Percentiles rank a stretch among this genome's conserved stretches.
phyloP scores from a whole-genome alignment of 192 early-diverging fungal genomes.

The Backusella luteola region DNA sequence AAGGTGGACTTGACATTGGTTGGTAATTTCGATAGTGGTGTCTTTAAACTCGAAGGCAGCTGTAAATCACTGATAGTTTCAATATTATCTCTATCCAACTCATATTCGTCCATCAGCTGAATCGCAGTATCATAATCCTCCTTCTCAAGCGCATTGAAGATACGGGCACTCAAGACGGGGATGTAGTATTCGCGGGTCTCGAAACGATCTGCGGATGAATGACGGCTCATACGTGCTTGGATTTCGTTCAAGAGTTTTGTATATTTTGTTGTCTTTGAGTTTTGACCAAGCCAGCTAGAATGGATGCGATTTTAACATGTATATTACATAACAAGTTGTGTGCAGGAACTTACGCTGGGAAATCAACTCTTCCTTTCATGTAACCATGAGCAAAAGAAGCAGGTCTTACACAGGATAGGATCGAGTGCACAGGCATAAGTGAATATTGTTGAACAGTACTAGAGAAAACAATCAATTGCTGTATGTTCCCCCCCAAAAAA shows the following conservation, averaged over 20 bases:
- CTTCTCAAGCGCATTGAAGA: conserved; percentile 48
- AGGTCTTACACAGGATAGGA: conserved; percentile 83
- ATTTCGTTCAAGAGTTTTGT: conserved; percentile 74
- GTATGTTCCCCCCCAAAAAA: no score
- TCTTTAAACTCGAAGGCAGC: conserved; percentile 31
- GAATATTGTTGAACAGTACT: conserved; percentile 85
- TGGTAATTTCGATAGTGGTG: conserved; percentile 53
- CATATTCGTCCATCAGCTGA: conserved; percentile 89
- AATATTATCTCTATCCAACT: conserved; percentile 82
- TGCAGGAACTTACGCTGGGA: conserved; percentile 36
- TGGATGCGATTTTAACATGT: background rate
- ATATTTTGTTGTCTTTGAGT: conserved; percentile 76
- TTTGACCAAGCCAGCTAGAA: conserved; percentile 84
- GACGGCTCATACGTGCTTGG: conserved; percentile 84
- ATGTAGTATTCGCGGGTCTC: conserved; percentile 88
- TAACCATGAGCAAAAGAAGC: conserved; percentile 77
- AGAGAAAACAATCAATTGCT: background rate
- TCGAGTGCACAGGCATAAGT: conserved; percentile 85
- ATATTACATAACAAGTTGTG: no score
- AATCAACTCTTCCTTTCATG: conserved; percentile 32
- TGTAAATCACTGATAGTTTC: conserved; percentile 86
- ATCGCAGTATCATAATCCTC: conserved; percentile 50
- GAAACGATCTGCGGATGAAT: conserved; percentile 78
- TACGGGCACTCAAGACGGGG: conserved; percentile 59
- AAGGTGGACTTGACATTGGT: conserved; percentile 73